Evolutionary conservation across 208 protist species (phyloP).

Genomic region (Wallacemonas sp.): DNA sequence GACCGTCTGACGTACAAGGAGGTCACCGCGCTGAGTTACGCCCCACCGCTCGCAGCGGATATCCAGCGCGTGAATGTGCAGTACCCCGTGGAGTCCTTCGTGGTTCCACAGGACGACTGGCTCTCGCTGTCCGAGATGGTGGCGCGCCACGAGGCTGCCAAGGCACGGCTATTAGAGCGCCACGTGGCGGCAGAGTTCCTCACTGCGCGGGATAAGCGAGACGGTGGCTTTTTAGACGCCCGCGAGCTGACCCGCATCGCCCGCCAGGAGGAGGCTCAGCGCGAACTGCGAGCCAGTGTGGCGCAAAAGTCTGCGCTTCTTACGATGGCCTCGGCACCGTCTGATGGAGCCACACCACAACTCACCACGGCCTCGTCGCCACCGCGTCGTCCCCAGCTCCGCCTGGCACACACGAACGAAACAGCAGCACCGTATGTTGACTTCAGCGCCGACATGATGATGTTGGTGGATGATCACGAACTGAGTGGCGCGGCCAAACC

Average conservation of each 20-base stretch:
- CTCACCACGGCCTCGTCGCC: no score
- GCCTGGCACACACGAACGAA: no score
- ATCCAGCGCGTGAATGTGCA: constrained; percentile 57
- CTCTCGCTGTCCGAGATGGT: constrained; percentile 72
- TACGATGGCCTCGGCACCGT: background rate
- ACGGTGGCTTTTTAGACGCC: constrained; percentile 29
- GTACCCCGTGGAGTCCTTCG: constrained; percentile 82
- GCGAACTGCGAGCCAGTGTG: constrained; percentile 6
- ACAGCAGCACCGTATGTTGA: no score
- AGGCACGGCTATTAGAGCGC: constrained; percentile 30
- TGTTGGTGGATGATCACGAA: no score
- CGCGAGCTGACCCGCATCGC: background rate
- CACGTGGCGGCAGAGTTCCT: constrained; percentile 26
- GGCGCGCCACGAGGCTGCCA: constrained; percentile 52
- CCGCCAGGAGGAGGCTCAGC: constrained; percentile 7
- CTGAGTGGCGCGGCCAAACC: no score
- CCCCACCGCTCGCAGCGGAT: constrained; percentile 60
- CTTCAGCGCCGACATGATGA: no score
- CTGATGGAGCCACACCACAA: background rate
- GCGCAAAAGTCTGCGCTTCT: background rate
- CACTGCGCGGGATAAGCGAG: constrained; percentile 38
- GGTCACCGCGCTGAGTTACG: constrained; percentile 80
- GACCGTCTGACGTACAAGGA: constrained; percentile 57
- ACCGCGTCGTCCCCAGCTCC: no score
- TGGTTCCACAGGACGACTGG: constrained; percentile 76